Conservation (phyloP, 2,329 filamentous ascomycete species). For the Cladophialophora bantiana region DNA sequence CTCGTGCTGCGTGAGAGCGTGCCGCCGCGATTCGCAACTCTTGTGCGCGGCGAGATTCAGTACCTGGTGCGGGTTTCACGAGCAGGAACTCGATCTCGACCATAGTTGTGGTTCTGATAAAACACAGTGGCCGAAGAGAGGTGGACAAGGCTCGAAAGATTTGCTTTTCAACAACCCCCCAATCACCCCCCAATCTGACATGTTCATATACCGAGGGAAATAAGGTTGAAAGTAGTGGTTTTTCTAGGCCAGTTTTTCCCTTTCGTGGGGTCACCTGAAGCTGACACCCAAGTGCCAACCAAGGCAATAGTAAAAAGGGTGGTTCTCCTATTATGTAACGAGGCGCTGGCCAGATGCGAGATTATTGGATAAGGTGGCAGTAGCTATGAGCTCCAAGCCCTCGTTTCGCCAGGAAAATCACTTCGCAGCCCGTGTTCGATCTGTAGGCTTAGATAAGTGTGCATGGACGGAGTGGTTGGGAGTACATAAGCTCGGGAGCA, state of each 20-base stretch:
- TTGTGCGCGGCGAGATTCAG: constrained; percentile 8
- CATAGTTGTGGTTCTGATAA: neutral
- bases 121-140: neutral
- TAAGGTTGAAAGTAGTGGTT: too few species aligned
- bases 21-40: constrained; percentile 1
- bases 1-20: constrained; percentile 5
- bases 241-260: too few species aligned
- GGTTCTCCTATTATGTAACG: too few species aligned
- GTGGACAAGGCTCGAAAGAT: neutral
- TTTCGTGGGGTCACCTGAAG: too few species aligned
- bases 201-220: too few species aligned
- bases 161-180: neutral
- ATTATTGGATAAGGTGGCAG: too few species aligned
- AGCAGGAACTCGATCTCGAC: constrained; percentile 4
- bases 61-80: constrained; percentile 1
- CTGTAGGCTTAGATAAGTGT: constrained; percentile 1
- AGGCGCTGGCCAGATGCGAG: too few species aligned
- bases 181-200: neutral
- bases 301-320: too few species aligned
- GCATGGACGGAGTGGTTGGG: neutral
- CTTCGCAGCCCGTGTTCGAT: neutral
- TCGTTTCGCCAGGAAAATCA: too few species aligned
- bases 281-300: too few species aligned
- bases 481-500: too few species aligned
- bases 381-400: too few species aligned